Percentiles rank a stretch among this genome's conserved stretches.
phyloP scores from a whole-genome alignment of 2,329 filamentous ascomycete species.

The Talaromyces sp. region DNA sequence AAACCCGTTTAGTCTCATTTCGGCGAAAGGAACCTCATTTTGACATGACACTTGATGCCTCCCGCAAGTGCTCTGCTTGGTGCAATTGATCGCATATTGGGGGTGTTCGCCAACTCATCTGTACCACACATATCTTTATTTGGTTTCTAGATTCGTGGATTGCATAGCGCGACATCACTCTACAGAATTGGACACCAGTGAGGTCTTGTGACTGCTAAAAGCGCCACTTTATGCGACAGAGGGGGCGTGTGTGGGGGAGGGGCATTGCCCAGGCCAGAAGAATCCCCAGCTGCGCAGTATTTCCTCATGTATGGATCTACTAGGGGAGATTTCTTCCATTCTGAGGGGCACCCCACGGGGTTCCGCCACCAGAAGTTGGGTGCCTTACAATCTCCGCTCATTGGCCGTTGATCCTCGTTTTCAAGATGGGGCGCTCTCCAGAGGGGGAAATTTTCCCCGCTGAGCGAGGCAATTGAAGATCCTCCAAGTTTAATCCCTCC shows the following conservation, averaged over 20 bases:
- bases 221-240: background rate
- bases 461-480: background rate
- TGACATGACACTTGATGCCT: too few species aligned
- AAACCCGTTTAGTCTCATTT: background rate
- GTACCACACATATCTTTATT: too few species aligned
- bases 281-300: too few species aligned
- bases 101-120: too few species aligned
- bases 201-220: background rate
- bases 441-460: conserved; percentile 2
- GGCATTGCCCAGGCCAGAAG: background rate
- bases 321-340: background rate
- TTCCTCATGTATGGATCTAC: background rate
- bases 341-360: background rate
- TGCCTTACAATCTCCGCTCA: too few species aligned
- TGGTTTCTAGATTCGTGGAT: too few species aligned
- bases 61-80: too few species aligned
- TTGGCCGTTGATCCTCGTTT: background rate
- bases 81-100: too few species aligned
- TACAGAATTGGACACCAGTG: too few species aligned
- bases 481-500: background rate
- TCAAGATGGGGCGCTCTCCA: too few species aligned
- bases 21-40: background rate
- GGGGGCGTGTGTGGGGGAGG: background rate
- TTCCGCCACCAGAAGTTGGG: background rate
- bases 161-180: too few species aligned